Conservation (phyloP, 2,329 filamentous ascomycete genomes). For the Colletotrichum sp. region DNA sequence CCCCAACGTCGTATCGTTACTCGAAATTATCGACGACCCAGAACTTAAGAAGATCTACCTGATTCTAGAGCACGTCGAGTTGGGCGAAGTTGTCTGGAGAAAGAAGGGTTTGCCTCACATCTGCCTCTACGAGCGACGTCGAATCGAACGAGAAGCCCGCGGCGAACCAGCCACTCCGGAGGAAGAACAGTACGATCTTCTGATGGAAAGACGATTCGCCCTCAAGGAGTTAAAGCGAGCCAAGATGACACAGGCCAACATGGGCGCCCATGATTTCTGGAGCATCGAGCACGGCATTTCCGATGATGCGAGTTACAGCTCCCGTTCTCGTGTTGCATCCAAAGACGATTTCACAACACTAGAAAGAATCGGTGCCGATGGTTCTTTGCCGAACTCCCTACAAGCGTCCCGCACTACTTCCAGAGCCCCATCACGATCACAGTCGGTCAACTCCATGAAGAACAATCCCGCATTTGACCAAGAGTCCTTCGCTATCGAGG, state of each 20-base stretch:
- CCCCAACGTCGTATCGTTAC: slow-evolving; percentile 91
- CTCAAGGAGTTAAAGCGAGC: slow-evolving; percentile 62
- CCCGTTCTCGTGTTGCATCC: slow-evolving; percentile 48
- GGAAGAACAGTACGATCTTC: slow-evolving; percentile 63
- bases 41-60: slow-evolving; percentile 98
- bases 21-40: slow-evolving; percentile 98
- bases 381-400: slow-evolving; percentile 42
- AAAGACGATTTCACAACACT: slow-evolving; percentile 41
- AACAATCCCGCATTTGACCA: slow-evolving; percentile 9
- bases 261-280: slow-evolving; percentile 72
- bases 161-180: slow-evolving; percentile 63
- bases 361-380: slow-evolving; percentile 29
- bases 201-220: slow-evolving; percentile 62
- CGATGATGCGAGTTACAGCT: slow-evolving; percentile 50
- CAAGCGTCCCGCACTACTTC: slow-evolving; percentile 46
- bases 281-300: slow-evolving; percentile 79
- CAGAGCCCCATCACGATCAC: slow-evolving; percentile 49
- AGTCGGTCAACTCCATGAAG: slow-evolving; percentile 47
- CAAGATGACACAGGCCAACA: slow-evolving; percentile 54
- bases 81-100: slow-evolving; percentile 93
- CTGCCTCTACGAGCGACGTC: slow-evolving; percentile 79
- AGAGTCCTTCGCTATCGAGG: slow-evolving; percentile 34
- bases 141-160: slow-evolving; percentile 74
- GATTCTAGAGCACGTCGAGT: slow-evolving; percentile 91
- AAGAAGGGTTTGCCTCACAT: slow-evolving; percentile 86